Conservation (phyloP, 257 asterid genomes). For the Lycium barbarum region DNA sequence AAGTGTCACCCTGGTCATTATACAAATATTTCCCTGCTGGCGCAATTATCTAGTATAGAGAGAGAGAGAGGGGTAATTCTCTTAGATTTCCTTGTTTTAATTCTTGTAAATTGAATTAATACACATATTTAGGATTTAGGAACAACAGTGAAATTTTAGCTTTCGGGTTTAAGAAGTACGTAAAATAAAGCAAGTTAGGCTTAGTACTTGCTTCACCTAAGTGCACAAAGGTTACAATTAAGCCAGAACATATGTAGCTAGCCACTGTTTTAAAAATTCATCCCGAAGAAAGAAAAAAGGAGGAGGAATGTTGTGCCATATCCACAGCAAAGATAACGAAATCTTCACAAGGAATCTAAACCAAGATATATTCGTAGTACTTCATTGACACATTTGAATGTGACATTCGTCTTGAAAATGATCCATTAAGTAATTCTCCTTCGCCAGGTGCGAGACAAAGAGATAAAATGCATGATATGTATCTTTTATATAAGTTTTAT, state of each 20-base stretch:
- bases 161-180: not conserved
- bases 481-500: not conserved
- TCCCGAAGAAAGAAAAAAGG: not conserved
- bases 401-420: not conserved
- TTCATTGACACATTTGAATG: not conserved
- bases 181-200: slow-evolving; percentile 9
- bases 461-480: not conserved
- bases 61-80: not conserved
- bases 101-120: not conserved
- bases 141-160: not conserved
- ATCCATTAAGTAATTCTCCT: not conserved
- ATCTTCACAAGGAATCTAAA: slow-evolving; percentile 24
- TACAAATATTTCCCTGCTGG: too few relatives aligned
- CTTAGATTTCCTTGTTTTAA: not conserved
- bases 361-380: not conserved
- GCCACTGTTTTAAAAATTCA: not conserved
- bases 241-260: not conserved
- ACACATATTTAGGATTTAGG: not conserved
- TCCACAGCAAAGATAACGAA: slow-evolving; percentile 20
- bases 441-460: not conserved
- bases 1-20: not conserved
- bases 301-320: not conserved
- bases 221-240: not conserved
- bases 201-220: too few relatives aligned
- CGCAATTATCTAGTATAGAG: too few relatives aligned